A percentile compares a stretch with the other conserved stretches of the same genome.
These are phyloP conservation scores for Aspergillus latus DNA, from an alignment of 2,329 filamentous ascomycete genomes.

Conservation along the genomic window DNA sequence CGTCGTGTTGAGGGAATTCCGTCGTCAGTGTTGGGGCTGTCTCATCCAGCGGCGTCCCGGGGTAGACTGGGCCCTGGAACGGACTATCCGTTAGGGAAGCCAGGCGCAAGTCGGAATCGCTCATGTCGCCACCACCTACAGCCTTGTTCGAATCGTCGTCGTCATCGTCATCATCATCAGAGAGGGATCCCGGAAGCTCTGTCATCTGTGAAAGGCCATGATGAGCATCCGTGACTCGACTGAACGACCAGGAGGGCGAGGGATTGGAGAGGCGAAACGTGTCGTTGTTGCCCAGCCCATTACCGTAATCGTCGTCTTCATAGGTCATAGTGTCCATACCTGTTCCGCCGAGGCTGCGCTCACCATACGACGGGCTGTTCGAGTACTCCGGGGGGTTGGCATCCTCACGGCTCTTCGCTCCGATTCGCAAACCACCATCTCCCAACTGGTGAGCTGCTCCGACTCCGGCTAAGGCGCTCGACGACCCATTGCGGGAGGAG, in stretches of 20 bases:
- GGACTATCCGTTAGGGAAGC: conserved; percentile 31
- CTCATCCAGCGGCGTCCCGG: conserved; percentile 29
- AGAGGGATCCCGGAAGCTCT: conserved; percentile 28
- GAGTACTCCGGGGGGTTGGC: conserved; percentile 35
- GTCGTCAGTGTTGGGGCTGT: conserved; percentile 9
- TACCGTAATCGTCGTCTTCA: conserved; percentile 31
- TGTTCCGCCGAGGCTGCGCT: conserved; percentile 27
- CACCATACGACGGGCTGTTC: conserved; percentile 24
- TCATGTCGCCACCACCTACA: conserved; percentile 38
- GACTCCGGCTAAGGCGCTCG: conserved; percentile 79
- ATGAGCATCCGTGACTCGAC: conserved; percentile 30
- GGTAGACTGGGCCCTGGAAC: conserved; percentile 18
- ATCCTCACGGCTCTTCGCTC: conserved; percentile 34
- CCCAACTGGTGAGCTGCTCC: conserved; percentile 69
- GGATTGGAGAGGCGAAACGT: conserved; percentile 25
- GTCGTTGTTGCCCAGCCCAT: conserved; percentile 20
- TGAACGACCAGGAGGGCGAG: conserved; percentile 41
- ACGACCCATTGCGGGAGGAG: conserved; percentile 87
- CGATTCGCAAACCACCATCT: conserved; percentile 59
- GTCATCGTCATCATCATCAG: conserved; percentile 38
- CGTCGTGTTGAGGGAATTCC: conserved; percentile 17
- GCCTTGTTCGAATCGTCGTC: conserved; percentile 44
- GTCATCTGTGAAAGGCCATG: conserved; percentile 33
- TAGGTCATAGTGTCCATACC: conserved; percentile 27
- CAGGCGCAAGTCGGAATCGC: conserved; percentile 34